These are phyloP conservation scores for Esteya vermicola DNA, from an alignment of 2,329 filamentous ascomycete genomes.

Conservation along the genomic window DNA sequence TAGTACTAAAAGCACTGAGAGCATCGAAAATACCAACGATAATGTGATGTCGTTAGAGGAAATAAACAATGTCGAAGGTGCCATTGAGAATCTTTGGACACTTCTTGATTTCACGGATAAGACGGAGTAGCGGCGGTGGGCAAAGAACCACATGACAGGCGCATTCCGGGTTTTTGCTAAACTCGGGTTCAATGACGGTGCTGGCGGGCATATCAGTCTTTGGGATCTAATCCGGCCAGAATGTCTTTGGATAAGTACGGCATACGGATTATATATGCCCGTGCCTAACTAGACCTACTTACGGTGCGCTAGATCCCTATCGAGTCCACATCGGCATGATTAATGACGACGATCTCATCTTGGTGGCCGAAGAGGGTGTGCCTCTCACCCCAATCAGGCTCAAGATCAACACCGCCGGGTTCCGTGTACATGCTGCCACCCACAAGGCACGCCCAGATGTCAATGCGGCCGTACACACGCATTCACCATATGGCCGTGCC, in stretches of 20 bases:
- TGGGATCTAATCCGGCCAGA: background rate
- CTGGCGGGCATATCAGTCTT: constrained; percentile 8
- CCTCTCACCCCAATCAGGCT: background rate
- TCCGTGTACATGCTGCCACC: constrained; percentile 53
- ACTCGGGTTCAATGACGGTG: constrained; percentile 7
- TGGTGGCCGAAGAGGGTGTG: background rate
- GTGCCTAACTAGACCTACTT: background rate
- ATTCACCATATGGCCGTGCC: constrained; percentile 48
- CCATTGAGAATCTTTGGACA: background rate
- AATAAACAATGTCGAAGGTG: too few species aligned
- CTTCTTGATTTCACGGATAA: background rate
- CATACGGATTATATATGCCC: background rate
- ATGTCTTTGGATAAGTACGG: background rate
- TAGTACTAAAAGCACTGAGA: too few species aligned
- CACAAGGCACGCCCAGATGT: constrained; percentile 50
- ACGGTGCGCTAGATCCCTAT: background rate
- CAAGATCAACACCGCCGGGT: constrained; percentile 53
- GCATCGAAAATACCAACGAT: too few species aligned
- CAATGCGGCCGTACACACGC: constrained; percentile 52
- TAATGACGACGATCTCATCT: background rate
- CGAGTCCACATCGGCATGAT: background rate
- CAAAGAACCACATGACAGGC: constrained; percentile 7
- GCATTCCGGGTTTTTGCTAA: constrained; percentile 9
- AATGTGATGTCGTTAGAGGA: too few species aligned
- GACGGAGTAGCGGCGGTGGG: background rate